Base-by-base conservation (phyloP, 495 filamentous ascomycete genomes). In the Penicillium robsamsonii region DNA sequence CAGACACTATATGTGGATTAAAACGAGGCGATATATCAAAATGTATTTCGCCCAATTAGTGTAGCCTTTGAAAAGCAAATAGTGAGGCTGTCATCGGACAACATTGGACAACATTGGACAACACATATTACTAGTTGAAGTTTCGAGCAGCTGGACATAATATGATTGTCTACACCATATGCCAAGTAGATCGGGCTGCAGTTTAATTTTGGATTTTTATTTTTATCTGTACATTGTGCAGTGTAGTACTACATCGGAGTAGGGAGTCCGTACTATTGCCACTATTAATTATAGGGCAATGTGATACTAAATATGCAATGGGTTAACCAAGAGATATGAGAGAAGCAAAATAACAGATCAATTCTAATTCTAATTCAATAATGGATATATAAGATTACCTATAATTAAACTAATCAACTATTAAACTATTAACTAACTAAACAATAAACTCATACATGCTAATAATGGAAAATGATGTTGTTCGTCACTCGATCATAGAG, bases 1-100 rank as follows among this genome's bases (percentile, higher is more conserved):
- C 68, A 67, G 58, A 70, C 61, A 58, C 58, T 64, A 56, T 53
- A 50, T 54, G 60, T 67, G 57, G 60, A 57, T 65, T 46, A 13
- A 29, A 41, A 29, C 2, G 9, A 51, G 33, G 42, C 41, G 41
- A 54, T 45, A 46, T n/a, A 46, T 38, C 31, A 31, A 37, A 30
- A 43, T 18, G 22, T 33, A 25, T 43, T 2, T 33, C 27, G 38
- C 35, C 49, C 25, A 42, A 52, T 42, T 15, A 27, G 42, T 24
- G 30, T 45, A 22, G 7, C 18, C 22, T n/a, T 53, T 41, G 29
- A 7, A 27, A 27, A 27, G 22, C 18, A 30, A 43, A 53, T 33
- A 46, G 35, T 54, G 42, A 54, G 52, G 52, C 43, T 46, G 38
- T 18, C 50, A 46, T 37, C 29, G 18, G 43, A 54, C 52, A 54